phyloP scores from a whole-genome alignment of 2,329 filamentous ascomycete species.

The Neoscytalidium dimidiatum region DNA sequence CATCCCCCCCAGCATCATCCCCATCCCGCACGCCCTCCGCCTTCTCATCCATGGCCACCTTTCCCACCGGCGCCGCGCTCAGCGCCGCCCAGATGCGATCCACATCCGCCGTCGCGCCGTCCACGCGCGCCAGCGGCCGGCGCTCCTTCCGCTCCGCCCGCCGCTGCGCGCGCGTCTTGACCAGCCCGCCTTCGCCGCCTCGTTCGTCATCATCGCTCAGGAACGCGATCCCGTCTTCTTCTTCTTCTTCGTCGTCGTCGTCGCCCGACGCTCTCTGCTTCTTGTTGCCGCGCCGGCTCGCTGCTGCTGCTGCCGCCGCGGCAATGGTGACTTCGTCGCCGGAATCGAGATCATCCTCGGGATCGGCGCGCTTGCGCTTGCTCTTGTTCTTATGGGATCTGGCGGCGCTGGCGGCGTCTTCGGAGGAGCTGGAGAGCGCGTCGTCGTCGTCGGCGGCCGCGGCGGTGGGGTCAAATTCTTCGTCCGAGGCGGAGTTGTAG shows the following conservation, averaged over 20 bases:
- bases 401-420: neutral
- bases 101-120: conserved; percentile 69
- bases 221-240: too few relatives aligned
- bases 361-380: conserved; percentile 33
- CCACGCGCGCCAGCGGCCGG: conserved; percentile 53
- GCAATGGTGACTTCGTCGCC: conserved; percentile 72
- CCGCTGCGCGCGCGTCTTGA: conserved; percentile 73
- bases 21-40: conserved; percentile 14
- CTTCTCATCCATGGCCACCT: neutral
- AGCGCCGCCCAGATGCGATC: conserved; percentile 71
- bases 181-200: conserved; percentile 60
- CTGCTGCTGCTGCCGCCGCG: conserved; percentile 36
- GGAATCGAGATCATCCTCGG: conserved; percentile 47
- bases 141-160: conserved; percentile 66
- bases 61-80: conserved; percentile 49
- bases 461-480: conserved; percentile 74
- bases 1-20: conserved; percentile 21
- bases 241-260: conserved; percentile 25
- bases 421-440: conserved; percentile 51
- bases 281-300: conserved; percentile 28
- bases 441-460: conserved; percentile 34
- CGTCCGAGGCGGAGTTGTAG: conserved; percentile 67
- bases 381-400: conserved; percentile 21
- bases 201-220: conserved; percentile 33
- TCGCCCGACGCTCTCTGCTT: conserved; percentile 32